phyloP scores from a whole-genome alignment of 768 basidiomycete genomes.

The Leccinum arenicola region DNA sequence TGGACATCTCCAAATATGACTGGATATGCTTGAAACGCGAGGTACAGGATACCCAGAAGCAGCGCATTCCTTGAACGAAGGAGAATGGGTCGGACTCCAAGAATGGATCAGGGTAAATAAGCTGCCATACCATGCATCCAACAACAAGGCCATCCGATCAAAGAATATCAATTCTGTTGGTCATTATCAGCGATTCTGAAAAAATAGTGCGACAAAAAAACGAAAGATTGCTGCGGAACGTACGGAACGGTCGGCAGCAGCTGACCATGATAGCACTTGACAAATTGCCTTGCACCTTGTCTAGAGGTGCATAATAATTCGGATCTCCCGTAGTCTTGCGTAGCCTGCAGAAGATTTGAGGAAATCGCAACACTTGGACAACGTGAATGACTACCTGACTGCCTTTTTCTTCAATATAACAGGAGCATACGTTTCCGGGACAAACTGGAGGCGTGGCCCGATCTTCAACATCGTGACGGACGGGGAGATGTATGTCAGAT shows the following conservation, averaged over 20 bases:
- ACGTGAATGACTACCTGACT: constrained; percentile 34
- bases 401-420: constrained; percentile 63
- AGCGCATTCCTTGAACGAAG: constrained; percentile 34
- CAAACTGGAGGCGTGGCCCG: constrained; percentile 38
- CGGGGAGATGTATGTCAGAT: constrained; percentile 10
- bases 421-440: constrained; percentile 72
- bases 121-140: constrained; percentile 60
- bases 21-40: constrained; percentile 57
- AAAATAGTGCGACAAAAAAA: too few species aligned
- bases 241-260: constrained; percentile 72
- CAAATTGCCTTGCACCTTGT: constrained; percentile 46
- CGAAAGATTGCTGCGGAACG: constrained; percentile 21
- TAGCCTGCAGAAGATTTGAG: constrained; percentile 30
- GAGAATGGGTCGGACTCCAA: background rate
- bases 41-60: constrained; percentile 44
- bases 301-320: constrained; percentile 58
- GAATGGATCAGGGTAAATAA: background rate
- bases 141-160: constrained; percentile 74
- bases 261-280: constrained; percentile 49
- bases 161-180: constrained; percentile 53
- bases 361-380: background rate
- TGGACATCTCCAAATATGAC: constrained; percentile 48
- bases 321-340: constrained; percentile 54
- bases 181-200: background rate
- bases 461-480: background rate